Evolutionary conservation across 305 asterid genomes (phyloP), one percentile per base, ranked within the genome.

Genomic region (Stenogyne calaminthoides): DNA sequence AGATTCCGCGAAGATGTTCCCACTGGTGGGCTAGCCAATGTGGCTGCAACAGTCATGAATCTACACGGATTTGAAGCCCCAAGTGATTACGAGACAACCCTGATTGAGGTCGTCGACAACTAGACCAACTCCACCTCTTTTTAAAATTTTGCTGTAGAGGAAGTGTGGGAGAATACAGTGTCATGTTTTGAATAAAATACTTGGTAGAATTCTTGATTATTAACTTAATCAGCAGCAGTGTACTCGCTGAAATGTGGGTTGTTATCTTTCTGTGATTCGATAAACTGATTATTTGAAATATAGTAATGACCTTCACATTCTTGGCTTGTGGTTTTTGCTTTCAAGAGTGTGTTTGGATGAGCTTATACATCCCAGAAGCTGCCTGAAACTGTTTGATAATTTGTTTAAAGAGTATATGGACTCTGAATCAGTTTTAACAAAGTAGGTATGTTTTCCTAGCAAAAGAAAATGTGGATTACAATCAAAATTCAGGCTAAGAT

Each of bases 11-110:
- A 66, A 10, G 96, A 92, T 69, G 81, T 92, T 12, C 96, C 97
- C 0, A 72, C 44, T 2, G 98, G 85, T 19, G 99, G 99, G 22
- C 92, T 94, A 12, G 99, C 98, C 16, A 94, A 94, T 34, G 98
- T 94, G 10, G 97, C 98, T 67, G 91, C 97, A 34, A 94, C 97
- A 0, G 96, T 91, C 32, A 94, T 94, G 84, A 94, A 92, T 84
- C 77, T 94, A 16, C 99, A 94, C 0, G 99, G n/a, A n/a, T 82
- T 83, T n/a, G 95, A 84, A 84, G 98, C 98, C 3, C 98, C 98
- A 1, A 57, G 74, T 27, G 98, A 94, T 73, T 94, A 94, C 12
- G 99, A 94, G 90, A 46, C 95, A 56, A 94, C 96, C 81, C 80
- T 94, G 42, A 90, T 94, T 27, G 97, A 94, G 84, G 95, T 91